These are phyloP conservation scores for Fusarium armeniacum DNA, from an alignment of 2,329 filamentous ascomycete genomes.

Conservation along the genomic window DNA sequence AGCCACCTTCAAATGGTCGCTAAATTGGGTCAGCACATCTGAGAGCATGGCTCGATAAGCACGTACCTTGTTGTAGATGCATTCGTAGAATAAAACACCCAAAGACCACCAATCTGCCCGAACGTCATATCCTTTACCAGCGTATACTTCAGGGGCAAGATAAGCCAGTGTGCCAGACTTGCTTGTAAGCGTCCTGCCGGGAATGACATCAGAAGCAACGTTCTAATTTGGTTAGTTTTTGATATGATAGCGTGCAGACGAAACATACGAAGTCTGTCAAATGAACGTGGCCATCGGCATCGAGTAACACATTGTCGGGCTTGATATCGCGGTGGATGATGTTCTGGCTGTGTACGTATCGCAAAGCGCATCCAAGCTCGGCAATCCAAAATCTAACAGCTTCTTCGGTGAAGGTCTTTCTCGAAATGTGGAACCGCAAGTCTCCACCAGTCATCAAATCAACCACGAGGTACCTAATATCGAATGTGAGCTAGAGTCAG, in stretches of 20 bases:
- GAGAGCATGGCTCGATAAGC: slow-evolving; percentile 41
- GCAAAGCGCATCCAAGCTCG: slow-evolving; percentile 90
- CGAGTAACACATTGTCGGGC: slow-evolving; percentile 90
- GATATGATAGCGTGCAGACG: background rate
- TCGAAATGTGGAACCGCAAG: slow-evolving; percentile 95
- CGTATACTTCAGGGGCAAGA: slow-evolving; percentile 94
- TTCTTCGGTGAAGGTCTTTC: slow-evolving; percentile 98
- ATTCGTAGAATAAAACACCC: slow-evolving; percentile 98
- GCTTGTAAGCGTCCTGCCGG: slow-evolving; percentile 86
- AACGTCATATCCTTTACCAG: slow-evolving; percentile 87
- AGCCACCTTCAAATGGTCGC: slow-evolving; percentile 94
- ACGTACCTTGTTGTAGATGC: slow-evolving; percentile 96
- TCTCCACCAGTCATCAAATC: slow-evolving; percentile 99
- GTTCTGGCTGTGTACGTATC: slow-evolving; percentile 86
- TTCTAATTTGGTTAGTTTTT: slow-evolving; percentile 70
- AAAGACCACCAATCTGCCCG: slow-evolving; percentile 99
- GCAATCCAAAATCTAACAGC: slow-evolving; percentile 97
- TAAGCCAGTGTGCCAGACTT: slow-evolving; percentile 98
- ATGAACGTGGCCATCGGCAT: slow-evolving; percentile 93
- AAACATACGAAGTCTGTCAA: slow-evolving; percentile 91
- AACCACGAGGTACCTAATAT: slow-evolving; percentile 89
- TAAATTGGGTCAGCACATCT: slow-evolving; percentile 55
- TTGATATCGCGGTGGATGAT: slow-evolving; percentile 95
- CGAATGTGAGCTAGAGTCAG: slow-evolving; percentile 36
- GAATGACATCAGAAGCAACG: slow-evolving; percentile 92